Evolutionary conservation across 2,329 filamentous ascomycete species (phyloP), one percentile per base, ranked within the genome.

Genomic region (Hymenotorrendiella dingleyae): DNA sequence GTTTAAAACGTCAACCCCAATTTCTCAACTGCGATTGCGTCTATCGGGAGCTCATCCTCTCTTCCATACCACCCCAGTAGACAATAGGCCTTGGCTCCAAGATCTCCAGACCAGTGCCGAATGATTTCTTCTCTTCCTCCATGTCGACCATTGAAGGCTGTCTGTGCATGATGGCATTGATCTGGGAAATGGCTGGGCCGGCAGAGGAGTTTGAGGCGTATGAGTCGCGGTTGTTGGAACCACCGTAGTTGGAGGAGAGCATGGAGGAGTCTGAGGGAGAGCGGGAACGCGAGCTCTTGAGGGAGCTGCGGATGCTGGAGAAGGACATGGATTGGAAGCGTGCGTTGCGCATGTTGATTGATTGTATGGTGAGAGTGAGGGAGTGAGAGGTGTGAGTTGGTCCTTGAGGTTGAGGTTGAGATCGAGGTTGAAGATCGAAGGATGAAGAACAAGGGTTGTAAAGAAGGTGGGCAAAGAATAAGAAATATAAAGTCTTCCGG

Each of bases 1-100:
- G n/a, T n/a, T n/a, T n/a, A n/a, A n/a, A n/a, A n/a, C n/a, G n/a
- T n/a, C n/a, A n/a, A n/a, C n/a, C n/a, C n/a, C 26, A 14, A 24
- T 26, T 10, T 17, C 17, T 16, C n/a, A n/a, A n/a, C 4, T 34
- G 12, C 14, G 21, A 17, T 14, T 19, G 23, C 7, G n/a, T 47
- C 45, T 52, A 55, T 20, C 54, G 44, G 17, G 50, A 54, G 9
- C 54, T 53, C 59, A 80, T 77, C 40, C 76, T 69, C 64, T 80
- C 78, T 62, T 81, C 78, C 36, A 82, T 61, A 28, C 78, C 75
- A 50, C 73, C 75, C 72, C 77, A 82, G 63, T 79, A 80, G 40
- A 80, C 74, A 26, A 80, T 68, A 9, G 78, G 78, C 32, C 78
- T 65, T 2, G 78, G 78, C 62, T 82, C 78, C 20, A 82, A 68